Conservation (phyloP, 305 asterid genomes). For the Fraxinus platypoda region DNA sequence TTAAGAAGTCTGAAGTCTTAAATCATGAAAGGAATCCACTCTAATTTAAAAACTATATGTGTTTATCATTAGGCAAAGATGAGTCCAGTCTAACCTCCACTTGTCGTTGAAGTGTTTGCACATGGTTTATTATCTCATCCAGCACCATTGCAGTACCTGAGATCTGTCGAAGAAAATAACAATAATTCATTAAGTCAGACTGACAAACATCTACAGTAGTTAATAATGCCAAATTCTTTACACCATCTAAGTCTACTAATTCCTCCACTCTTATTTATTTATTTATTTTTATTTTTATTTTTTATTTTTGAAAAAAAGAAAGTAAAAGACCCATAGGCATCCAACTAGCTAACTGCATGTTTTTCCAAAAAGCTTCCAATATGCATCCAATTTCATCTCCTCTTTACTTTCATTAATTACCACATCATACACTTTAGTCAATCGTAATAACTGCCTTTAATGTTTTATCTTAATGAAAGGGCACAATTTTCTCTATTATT, state of each 20-base stretch:
- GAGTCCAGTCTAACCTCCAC: conserved; percentile 69
- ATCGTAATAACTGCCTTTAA: conserved; percentile 9
- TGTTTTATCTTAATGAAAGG: conserved; percentile 2
- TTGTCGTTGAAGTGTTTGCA: conserved; percentile 88
- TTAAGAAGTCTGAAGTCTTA: not conserved
- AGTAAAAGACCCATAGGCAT: not conserved
- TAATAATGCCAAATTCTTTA: not conserved
- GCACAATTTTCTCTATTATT: not conserved
- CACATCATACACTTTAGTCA: not conserved
- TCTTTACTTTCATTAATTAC: conserved; percentile 18
- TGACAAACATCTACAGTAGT: not conserved
- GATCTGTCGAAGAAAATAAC: conserved; percentile 47
- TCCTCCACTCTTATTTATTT: not conserved
- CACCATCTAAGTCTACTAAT: not conserved
- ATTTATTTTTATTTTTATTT: too few relatives aligned
- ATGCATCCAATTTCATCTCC: conserved; percentile 13
- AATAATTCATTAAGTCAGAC: conserved; percentile 2
- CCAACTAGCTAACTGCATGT: not conserved
- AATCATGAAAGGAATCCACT: conserved; percentile 3
- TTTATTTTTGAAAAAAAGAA: not conserved
- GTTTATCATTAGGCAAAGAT: conserved; percentile 16
- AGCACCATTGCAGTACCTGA: conserved; percentile 96
- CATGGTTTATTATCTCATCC: conserved; percentile 97
- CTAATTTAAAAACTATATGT: not conserved
- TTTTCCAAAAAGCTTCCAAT: conserved; percentile 4